A percentile compares a stretch with the other conserved stretches of the same genome.
Evolutionary conservation across 306 rosid genomes (phyloP).

Genomic region (Inga leiocalycina): DNA sequence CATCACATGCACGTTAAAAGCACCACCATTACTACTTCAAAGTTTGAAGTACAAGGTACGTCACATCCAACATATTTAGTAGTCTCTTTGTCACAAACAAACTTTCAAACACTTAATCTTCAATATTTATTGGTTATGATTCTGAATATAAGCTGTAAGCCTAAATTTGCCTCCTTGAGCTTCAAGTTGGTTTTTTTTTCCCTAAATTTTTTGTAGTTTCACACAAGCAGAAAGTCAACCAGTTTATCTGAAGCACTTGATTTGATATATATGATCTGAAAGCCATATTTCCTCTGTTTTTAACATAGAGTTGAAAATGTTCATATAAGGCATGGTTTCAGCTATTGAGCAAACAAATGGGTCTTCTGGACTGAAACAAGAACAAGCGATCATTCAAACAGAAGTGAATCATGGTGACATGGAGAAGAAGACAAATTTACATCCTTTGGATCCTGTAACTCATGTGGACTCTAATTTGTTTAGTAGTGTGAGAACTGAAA

Average conservation of each 20-base stretch:
- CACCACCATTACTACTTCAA: conserved; percentile 5
- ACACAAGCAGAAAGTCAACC: background rate
- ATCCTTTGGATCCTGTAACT: conserved; percentile 32
- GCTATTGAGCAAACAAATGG: background rate
- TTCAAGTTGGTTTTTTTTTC: background rate
- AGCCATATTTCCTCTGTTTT: background rate
- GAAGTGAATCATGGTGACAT: background rate
- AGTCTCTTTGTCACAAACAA: background rate
- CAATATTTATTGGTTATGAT: background rate
- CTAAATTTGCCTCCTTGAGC: background rate
- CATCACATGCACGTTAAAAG: background rate
- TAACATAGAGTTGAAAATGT: background rate
- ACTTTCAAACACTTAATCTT: background rate
- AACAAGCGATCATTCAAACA: conserved; percentile 7
- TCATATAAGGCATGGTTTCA: conserved; percentile 1
- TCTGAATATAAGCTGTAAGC: background rate
- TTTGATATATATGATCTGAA: background rate
- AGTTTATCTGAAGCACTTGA: background rate
- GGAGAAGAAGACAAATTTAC: conserved; percentile 16
- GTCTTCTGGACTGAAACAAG: conserved; percentile 14
- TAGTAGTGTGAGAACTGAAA: background rate
- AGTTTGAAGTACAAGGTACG: conserved; percentile 4
- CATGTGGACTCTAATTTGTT: background rate
- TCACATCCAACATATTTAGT: background rate
- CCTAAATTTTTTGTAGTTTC: background rate